phyloP scores from a whole-genome alignment of 257 asterid genomes.

The Petrea volubilis region DNA sequence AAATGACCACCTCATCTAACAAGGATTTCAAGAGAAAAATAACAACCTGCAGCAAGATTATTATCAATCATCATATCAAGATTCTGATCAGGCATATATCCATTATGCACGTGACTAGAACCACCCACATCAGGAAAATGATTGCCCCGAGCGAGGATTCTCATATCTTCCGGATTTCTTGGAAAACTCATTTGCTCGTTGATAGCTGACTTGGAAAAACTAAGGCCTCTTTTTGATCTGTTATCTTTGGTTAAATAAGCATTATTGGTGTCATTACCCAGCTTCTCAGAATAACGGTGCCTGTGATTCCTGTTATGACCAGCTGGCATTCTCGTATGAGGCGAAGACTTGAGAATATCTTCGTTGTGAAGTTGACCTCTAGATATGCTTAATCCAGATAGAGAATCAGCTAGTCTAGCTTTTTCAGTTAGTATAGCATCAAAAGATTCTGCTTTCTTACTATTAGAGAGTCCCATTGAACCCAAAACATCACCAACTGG shows the following conservation, averaged over 20 bases:
- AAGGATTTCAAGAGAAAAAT: not conserved
- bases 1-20: not conserved
- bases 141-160: conserved; percentile 34
- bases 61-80: conserved; percentile 18
- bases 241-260: conserved; percentile 31
- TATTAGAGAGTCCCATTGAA: conserved; percentile 22
- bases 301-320: conserved; percentile 35
- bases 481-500: conserved; percentile 33
- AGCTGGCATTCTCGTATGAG: conserved; percentile 37
- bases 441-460: conserved; percentile 27
- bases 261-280: conserved; percentile 28
- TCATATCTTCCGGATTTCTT: conserved; percentile 44
- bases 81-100: conserved; percentile 27
- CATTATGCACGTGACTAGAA: conserved; percentile 24
- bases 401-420: conserved; percentile 51
- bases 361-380: conserved; percentile 39
- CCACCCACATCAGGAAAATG: conserved; percentile 24
- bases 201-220: conserved; percentile 25
- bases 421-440: conserved; percentile 40
- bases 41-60: conserved; percentile 24
- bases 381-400: conserved; percentile 48
- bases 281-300: conserved; percentile 34
- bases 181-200: conserved; percentile 48
- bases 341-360: conserved; percentile 29
- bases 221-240: conserved; percentile 26